Evolutionary conservation across 73 alveolate genomes (phyloP).

Genomic region (Paramecium sexaurelia): DNA sequence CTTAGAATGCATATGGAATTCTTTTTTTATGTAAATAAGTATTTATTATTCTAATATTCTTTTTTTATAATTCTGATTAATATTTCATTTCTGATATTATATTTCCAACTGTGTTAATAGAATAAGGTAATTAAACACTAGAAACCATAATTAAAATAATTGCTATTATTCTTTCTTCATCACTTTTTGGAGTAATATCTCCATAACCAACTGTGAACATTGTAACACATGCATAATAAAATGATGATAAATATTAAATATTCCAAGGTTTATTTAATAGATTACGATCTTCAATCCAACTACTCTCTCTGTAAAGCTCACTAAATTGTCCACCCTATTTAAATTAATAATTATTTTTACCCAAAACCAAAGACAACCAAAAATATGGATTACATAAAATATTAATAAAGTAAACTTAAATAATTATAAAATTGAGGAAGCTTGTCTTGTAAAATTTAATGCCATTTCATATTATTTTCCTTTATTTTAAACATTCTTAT

Average conservation of each 20-base stretch:
- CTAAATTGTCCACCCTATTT: background rate
- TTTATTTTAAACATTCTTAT: background rate
- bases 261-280: background rate
- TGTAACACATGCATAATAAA: constrained; percentile 78
- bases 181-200: constrained; percentile 67
- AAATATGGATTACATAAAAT: background rate
- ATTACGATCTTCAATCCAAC: constrained; percentile 63
- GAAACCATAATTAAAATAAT: constrained; percentile 74
- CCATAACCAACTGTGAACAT: constrained; percentile 81
- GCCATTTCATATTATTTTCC: background rate
- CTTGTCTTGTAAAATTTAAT: background rate
- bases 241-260: constrained; percentile 62
- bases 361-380: constrained; percentile 1
- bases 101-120: constrained; percentile 75
- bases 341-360: background rate
- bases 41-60: constrained; percentile 65
- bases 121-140: constrained; percentile 80
- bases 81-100: constrained; percentile 54
- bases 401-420: background rate
- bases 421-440: background rate
- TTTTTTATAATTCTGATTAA: constrained; percentile 60
- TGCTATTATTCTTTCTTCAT: constrained; percentile 61
- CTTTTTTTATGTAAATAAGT: constrained; percentile 53
- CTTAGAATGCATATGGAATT: constrained; percentile 63
- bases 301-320: background rate